Conservation (phyloP, 192 early-diverging fungal species). For the Rhizophagus clarus region DNA sequence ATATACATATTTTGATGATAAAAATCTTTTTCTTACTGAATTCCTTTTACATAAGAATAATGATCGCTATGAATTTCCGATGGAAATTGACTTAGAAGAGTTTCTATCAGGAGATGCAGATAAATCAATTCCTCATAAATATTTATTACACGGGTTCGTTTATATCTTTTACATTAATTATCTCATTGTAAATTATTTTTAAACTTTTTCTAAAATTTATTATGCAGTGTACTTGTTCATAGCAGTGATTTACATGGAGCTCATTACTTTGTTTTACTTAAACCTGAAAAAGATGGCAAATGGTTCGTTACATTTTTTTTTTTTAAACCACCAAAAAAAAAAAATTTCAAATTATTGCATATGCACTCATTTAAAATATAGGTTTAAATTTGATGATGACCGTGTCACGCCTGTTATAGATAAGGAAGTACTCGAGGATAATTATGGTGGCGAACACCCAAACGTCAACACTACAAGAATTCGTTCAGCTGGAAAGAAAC, state of each 20-base stretch:
- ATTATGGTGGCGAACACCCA: constrained; percentile 83
- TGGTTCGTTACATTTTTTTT: constrained; percentile 53
- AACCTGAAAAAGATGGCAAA: constrained; percentile 73
- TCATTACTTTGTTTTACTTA: constrained; percentile 92
- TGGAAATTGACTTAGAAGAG: constrained; percentile 80
- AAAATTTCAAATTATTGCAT: too few species aligned
- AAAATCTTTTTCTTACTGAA: background rate
- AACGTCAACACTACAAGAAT: constrained; percentile 35
- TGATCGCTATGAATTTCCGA: constrained; percentile 95
- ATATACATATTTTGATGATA: background rate
- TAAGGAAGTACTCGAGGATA: constrained; percentile 90
- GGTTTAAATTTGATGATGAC: constrained; percentile 94
- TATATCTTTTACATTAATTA: background rate
- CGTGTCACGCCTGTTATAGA: constrained; percentile 78
- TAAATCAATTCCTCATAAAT: constrained; percentile 67
- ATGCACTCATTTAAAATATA: background rate
- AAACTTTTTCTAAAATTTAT: background rate
- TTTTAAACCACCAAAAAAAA: too few species aligned
- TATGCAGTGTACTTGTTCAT: constrained; percentile 86
- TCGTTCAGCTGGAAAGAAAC: too few species aligned
- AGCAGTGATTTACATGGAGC: constrained; percentile 91
- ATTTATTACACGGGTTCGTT: constrained; percentile 82
- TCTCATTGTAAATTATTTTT: background rate
- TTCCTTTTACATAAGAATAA: constrained; percentile 62
- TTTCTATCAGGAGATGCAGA: constrained; percentile 75